Evolutionary conservation across 2,329 filamentous ascomycete genomes (phyloP).

Genomic region (Penicillium sp.): DNA sequence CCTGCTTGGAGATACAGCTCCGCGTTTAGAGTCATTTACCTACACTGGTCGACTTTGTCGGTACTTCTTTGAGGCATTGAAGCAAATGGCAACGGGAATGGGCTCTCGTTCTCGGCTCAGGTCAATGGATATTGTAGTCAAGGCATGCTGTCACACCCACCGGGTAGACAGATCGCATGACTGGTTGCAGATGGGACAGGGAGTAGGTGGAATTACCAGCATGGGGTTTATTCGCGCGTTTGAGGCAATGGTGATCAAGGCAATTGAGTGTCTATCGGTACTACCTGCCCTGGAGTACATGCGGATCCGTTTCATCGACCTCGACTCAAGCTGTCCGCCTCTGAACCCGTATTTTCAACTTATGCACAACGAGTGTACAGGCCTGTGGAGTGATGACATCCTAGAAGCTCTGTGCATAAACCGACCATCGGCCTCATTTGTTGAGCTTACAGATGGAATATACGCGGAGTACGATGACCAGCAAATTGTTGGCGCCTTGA

Average conservation of each 20-base stretch:
- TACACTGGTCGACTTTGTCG: constrained; percentile 72
- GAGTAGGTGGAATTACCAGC: constrained; percentile 63
- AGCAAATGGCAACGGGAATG: constrained; percentile 44
- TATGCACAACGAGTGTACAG: constrained; percentile 59
- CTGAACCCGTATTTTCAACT: constrained; percentile 72
- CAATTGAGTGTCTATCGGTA: constrained; percentile 58
- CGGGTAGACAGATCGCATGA: not conserved
- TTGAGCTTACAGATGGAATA: constrained; percentile 63
- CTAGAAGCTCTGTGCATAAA: constrained; percentile 58
- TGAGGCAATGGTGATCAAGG: constrained; percentile 64
- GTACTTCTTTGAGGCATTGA: constrained; percentile 62
- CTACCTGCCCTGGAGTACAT: constrained; percentile 62
- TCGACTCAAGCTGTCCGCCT: constrained; percentile 68
- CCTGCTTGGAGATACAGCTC: constrained; percentile 59
- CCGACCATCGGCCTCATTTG: constrained; percentile 59
- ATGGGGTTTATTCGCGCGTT: constrained; percentile 70
- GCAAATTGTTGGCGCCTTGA: not conserved
- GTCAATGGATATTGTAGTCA: constrained; percentile 69
- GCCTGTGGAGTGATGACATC: constrained; percentile 70
- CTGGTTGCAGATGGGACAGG: not conserved
- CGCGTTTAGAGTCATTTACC: constrained; percentile 63
- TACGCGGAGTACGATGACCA: not conserved
- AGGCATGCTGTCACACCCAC: constrained; percentile 65
- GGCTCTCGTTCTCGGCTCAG: constrained; percentile 47
- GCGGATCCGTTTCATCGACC: constrained; percentile 71